Percentiles rank a stretch among this genome's conserved stretches.
phyloP scores from a whole-genome alignment of 306 rosid genomes.

The Castanea crenata region DNA sequence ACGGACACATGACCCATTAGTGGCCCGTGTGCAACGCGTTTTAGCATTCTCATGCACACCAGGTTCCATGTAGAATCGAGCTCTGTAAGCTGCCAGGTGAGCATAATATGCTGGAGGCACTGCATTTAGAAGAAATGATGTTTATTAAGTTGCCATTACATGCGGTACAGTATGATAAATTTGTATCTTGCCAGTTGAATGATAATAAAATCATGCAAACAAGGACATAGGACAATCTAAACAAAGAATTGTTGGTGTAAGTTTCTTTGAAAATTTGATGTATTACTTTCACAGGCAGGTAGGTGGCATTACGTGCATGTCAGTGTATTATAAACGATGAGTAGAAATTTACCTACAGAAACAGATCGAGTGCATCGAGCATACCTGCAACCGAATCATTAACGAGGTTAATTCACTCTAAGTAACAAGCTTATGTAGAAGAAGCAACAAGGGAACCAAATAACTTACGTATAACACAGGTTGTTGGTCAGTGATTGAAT shows the following conservation, averaged over 20 bases:
- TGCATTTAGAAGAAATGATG: slow-evolving; percentile 18
- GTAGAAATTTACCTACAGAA: slow-evolving; percentile 46
- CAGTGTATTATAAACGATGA: neutral
- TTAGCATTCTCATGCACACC: slow-evolving; percentile 32
- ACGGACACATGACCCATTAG: slow-evolving; percentile 45
- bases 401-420: slow-evolving; percentile 17
- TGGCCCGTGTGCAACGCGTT: slow-evolving; percentile 30
- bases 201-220: no score
- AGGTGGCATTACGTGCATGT: neutral
- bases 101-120: slow-evolving; percentile 81
- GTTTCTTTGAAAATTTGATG: no score
- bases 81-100: slow-evolving; percentile 76
- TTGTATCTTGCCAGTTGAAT: no score
- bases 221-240: no score
- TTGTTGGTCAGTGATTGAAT: slow-evolving; percentile 76
- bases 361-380: slow-evolving; percentile 73
- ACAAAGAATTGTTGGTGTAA: no score
- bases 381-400: slow-evolving; percentile 39
- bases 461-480: slow-evolving; percentile 68
- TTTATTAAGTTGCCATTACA: no score
- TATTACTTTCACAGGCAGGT: neutral
- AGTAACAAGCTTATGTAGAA: neutral
- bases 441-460: slow-evolving; percentile 1
- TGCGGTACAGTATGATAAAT: no score
- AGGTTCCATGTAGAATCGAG: slow-evolving; percentile 79